A percentile compares a stretch with the other conserved stretches of the same genome.
Evolutionary conservation across 495 filamentous ascomycete species (phyloP).

Genomic region (Haplographium delicatum): DNA sequence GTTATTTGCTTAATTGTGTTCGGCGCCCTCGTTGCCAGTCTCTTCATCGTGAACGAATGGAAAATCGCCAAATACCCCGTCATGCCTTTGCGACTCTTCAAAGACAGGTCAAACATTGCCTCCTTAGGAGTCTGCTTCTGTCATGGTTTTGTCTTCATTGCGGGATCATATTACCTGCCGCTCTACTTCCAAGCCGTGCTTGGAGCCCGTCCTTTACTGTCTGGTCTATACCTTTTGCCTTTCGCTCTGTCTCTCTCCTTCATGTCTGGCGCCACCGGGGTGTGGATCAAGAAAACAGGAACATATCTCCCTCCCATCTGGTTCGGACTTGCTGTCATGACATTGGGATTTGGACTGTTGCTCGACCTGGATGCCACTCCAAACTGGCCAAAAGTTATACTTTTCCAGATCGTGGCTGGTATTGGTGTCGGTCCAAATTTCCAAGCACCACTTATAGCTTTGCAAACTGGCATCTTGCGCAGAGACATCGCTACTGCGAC

Average conservation of each 20-base stretch:
- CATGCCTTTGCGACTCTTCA: constrained; percentile 69
- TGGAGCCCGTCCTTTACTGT: constrained; percentile 64
- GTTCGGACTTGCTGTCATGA: constrained; percentile 50
- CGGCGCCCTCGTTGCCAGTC: constrained; percentile 52
- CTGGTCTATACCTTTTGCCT: constrained; percentile 75
- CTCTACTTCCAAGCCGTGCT: constrained; percentile 77
- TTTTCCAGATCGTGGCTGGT: constrained; percentile 61
- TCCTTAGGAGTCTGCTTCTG: constrained; percentile 53
- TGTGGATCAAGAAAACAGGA: constrained; percentile 71
- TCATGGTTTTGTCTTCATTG: constrained; percentile 71
- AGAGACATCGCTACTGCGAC: constrained; percentile 64
- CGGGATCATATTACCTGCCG: constrained; percentile 68
- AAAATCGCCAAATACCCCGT: constrained; percentile 71
- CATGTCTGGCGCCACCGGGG: constrained; percentile 56
- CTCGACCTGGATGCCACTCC: constrained; percentile 47
- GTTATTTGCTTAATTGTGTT: constrained; percentile 79
- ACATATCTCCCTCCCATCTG: constrained; percentile 50
- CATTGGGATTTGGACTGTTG: constrained; percentile 60
- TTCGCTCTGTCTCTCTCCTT: constrained; percentile 66
- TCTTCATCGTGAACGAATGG: constrained; percentile 67
- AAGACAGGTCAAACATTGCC: constrained; percentile 51
- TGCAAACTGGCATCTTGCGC: constrained; percentile 61
- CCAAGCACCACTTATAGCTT: constrained; percentile 71
- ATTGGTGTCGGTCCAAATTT: constrained; percentile 64
- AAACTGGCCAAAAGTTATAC: constrained; percentile 46